phyloP scores from a whole-genome alignment of 2,329 filamentous ascomycete species.

The Beauveria scarabaeidicola region DNA sequence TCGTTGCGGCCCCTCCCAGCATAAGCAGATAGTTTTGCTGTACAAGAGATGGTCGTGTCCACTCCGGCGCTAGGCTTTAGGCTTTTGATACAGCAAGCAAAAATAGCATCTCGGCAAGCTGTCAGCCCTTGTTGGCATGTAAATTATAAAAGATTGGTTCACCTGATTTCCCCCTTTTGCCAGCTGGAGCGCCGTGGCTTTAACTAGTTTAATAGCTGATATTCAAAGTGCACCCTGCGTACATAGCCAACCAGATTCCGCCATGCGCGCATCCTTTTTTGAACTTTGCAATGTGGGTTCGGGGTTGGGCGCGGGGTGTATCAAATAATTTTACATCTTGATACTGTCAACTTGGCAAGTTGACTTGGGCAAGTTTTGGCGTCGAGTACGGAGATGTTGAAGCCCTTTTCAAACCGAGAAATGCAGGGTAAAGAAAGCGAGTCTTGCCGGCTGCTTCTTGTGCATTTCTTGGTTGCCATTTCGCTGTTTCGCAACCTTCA shows the following conservation, averaged over 20 bases:
- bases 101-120: too few species aligned
- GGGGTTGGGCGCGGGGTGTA: neutral
- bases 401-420: neutral
- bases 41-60: too few species aligned
- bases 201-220: neutral
- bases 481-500: neutral
- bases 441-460: too few species aligned
- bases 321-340: neutral
- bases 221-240: neutral
- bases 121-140: neutral
- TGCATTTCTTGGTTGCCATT: neutral
- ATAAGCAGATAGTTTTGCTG: too few species aligned
- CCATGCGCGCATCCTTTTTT: neutral
- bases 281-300: neutral
- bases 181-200: neutral
- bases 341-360: neutral
- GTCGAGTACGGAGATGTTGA: neutral
- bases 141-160: neutral
- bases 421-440: neutral
- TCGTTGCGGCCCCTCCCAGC: too few species aligned
- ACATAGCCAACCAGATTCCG: conserved; percentile 2
- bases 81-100: too few species aligned
- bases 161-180: neutral
- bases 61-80: too few species aligned
- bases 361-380: neutral